Percentiles rank a stretch among this genome's conserved stretches.
phyloP scores from a whole-genome alignment of 352 stramenopile species.

The Phytophthora pseudosyringae region DNA sequence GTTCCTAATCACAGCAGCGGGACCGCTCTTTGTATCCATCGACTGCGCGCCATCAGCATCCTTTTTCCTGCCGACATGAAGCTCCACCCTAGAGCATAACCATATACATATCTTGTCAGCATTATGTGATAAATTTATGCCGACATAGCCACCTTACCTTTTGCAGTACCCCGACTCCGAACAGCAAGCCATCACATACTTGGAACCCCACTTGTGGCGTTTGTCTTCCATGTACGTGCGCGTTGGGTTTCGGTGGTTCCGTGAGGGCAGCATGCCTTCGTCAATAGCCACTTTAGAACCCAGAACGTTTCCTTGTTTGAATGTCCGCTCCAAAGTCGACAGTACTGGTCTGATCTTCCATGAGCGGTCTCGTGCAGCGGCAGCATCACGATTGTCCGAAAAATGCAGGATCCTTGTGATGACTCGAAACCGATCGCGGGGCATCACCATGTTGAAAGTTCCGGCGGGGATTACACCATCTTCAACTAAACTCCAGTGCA shows the following conservation, averaged over 20 bases:
- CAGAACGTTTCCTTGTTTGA: constrained; percentile 5
- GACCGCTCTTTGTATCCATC: constrained; percentile 4
- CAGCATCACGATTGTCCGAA: constrained; percentile 1
- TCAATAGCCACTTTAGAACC: constrained; percentile 10
- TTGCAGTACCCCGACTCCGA: constrained; percentile 21
- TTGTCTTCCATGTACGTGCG: constrained; percentile 2
- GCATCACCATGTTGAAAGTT: constrained; percentile 4
- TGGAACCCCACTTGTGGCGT: background rate
- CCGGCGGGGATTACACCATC: constrained; percentile 6
- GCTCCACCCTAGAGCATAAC: background rate
- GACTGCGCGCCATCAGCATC: background rate
- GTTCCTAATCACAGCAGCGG: background rate
- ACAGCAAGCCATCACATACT: constrained; percentile 26
- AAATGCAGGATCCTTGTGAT: constrained; percentile 21
- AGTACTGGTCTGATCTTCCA: constrained; percentile 21
- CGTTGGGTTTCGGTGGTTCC: constrained; percentile 13
- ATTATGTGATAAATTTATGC: background rate
- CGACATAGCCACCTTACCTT: constrained; percentile 8
- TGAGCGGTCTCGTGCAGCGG: background rate
- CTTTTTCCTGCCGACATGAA: constrained; percentile 5
- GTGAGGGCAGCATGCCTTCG: constrained; percentile 16
- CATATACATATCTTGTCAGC: background rate
- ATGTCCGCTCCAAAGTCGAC: constrained; percentile 8
- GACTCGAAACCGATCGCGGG: background rate
- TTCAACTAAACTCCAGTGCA: background rate